Base-by-base conservation (phyloP, 1,139 yeast genomes). In the Blastobotrys malaysiensis region DNA sequence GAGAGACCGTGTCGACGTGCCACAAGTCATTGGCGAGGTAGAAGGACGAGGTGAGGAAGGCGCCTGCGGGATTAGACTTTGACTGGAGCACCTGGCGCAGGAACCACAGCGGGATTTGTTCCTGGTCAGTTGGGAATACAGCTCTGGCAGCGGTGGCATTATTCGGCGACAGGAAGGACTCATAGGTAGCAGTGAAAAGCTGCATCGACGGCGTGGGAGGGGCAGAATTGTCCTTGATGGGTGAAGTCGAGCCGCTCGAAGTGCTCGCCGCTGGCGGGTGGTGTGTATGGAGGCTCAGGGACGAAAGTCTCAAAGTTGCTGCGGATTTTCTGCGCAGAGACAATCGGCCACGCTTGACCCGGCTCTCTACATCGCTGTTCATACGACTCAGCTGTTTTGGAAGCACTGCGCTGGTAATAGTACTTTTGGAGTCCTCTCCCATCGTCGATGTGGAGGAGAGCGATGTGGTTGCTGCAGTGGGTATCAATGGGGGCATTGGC, bases 11-110 rank as follows among this genome's bases (percentile, higher is more conserved):
- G 11, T 58, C 58, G 24, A 59, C 43, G 9, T 53, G 52, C 65
- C 65, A 62, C 27, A 64, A 45, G n/a, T 57, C 61, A 6, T 51
- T 39, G 2, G 67, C 59, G 16, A 65, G 43, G 46, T 61, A 62
- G 43, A 65, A 49, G 26, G 54, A 55, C 18, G 53, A 53, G 18
- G 62, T 57, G 14, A 65, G 47, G 46, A 54, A 62, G 9, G 63
- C 59, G 1, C 68, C 68, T 6, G 56, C 57, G 3, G 59, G 52
- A 50, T 57, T 56, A 13, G 60, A 51, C 26, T 61, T 60, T 1
- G 64, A 59, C 16, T 48, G 51, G 6, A 62, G 50, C n/a, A 63
- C 57, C 46, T 57, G 65, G 7, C 58, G 56, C 43, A 63, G 51
- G 39, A 63, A 62, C 67, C 67, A 63, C 48, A 55, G 51, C 2